Base-by-base conservation (phyloP, 768 basidiomycete species). In the Boletellus ananiceps region DNA sequence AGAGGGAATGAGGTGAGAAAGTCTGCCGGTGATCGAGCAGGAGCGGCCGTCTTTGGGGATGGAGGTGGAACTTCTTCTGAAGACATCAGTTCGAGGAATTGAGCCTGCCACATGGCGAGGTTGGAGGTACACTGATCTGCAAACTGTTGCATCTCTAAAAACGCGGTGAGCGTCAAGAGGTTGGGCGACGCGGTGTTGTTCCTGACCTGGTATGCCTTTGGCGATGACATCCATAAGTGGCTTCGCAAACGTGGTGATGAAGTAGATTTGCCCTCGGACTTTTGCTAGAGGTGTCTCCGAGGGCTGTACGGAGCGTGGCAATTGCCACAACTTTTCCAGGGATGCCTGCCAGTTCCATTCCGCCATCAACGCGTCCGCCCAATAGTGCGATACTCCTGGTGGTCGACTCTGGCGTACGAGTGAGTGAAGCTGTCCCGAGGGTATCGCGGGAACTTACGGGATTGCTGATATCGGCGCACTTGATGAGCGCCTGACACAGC, bases 401-500 rank as follows among this genome's bases (percentile, higher is more conserved):
- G 96, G 95, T 16, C 95, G 93, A 55, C 86, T 86, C 94, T 97
- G 59, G 31, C 38, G 46, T 37, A 37, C 4, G 5, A 40, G 23
- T 57, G 39, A 57, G 44, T 50, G 25, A 47, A 46, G 42, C 32
- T 6, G 5, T 55, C 50, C 19, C 23, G 11, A 49, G 25, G 34
- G 35, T 11, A 6, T 40, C 18, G 9, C 31, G 13, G 41, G 27
- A 15, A 80, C 93, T 56, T 65, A 96, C 93, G 14, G 96, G 95
- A 66, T 99, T 99, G 65, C 91, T 93, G 61, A 99, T 98, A 70
- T 99, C 96, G 15, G 95, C 93, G 61, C 94, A 96, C 69, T 99
- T 98, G 66, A 99, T 83, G 44, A 99, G 71, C 3, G 88, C 88
- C 60, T 97, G 93, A 63, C 91, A 95, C 19, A 93, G 67, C 46